Percentiles rank a stretch among this genome's conserved stretches.
Conservation (phyloP, 768 basidiomycete species). For the Infundibulicybe gibba region DNA sequence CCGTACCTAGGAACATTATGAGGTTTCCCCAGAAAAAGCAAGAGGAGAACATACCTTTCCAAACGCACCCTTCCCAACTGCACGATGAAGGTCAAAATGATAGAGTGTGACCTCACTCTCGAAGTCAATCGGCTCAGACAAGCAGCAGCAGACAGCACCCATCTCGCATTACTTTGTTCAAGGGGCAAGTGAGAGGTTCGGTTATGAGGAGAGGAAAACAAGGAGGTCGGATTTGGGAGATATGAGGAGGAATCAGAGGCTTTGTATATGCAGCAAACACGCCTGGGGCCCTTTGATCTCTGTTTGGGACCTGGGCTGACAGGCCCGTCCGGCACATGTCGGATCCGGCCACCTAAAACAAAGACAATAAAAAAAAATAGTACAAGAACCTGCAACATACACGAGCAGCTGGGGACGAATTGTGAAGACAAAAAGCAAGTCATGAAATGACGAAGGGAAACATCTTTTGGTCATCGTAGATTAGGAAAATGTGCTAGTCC, state of each 20-base stretch:
- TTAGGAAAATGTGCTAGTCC: no score
- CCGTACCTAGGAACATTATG: constrained; percentile 61
- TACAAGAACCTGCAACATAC: constrained; percentile 3
- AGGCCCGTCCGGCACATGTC: background rate
- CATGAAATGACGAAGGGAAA: no score
- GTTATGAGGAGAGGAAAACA: constrained; percentile 35
- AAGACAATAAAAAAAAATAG: constrained; percentile 11
- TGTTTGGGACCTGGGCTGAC: constrained; percentile 13
- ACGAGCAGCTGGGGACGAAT: constrained; percentile 11
- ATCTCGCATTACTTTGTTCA: constrained; percentile 39
- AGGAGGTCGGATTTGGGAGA: constrained; percentile 29
- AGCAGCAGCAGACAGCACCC: constrained; percentile 51
- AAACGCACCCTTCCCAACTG: constrained; percentile 96
- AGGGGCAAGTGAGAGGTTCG: constrained; percentile 20
- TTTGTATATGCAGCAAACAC: constrained; percentile 13
- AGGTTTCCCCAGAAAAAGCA: constrained; percentile 5
- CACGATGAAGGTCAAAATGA: constrained; percentile 94
- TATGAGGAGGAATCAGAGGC: constrained; percentile 9
- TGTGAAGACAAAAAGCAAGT: constrained; percentile 11
- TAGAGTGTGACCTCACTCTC: constrained; percentile 84
- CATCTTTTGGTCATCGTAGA: no score
- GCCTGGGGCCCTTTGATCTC: constrained; percentile 17
- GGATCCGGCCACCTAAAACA: constrained; percentile 2
- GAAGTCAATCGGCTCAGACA: constrained; percentile 82
- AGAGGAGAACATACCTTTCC: constrained; percentile 70